A percentile compares a stretch with the other conserved stretches of the same genome.
These are phyloP conservation scores for Dactylellina cionopaga DNA, from an alignment of 2,329 filamentous ascomycete species.

Conservation along the genomic window DNA sequence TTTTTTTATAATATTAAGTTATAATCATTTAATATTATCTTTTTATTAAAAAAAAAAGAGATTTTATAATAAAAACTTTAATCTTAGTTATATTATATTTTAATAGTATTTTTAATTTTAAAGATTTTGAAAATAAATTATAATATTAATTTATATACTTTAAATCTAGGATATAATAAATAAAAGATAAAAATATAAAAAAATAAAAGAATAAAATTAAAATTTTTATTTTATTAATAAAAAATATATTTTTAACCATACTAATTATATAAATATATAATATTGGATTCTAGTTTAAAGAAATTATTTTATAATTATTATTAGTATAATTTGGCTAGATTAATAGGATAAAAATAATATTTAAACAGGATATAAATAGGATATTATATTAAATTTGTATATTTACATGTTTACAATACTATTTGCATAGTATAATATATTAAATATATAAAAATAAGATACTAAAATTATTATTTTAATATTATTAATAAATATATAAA, in stretches of 20 bases:
- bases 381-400: no score
- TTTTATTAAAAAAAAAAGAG: neutral
- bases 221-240: neutral
- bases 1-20: neutral
- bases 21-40: neutral
- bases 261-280: neutral
- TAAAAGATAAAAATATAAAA: neutral
- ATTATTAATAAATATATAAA: no score
- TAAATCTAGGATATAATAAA: neutral
- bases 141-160: neutral
- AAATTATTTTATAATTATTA: neutral
- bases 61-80: neutral
- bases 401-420: no score
- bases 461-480: no score
- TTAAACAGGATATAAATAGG: no score
- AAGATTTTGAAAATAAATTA: neutral
- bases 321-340: no score
- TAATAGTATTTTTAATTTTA: conserved; percentile 1
- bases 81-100: no score
- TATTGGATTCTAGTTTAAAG: neutral
- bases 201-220: neutral
- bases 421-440: no score
- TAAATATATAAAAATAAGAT: no score
- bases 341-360: neutral
- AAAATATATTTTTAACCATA: neutral